A percentile compares a stretch with the other conserved stretches of the same genome.
Conservation (phyloP, 768 basidiomycete species). For the Asterophora lycoperdoides region DNA sequence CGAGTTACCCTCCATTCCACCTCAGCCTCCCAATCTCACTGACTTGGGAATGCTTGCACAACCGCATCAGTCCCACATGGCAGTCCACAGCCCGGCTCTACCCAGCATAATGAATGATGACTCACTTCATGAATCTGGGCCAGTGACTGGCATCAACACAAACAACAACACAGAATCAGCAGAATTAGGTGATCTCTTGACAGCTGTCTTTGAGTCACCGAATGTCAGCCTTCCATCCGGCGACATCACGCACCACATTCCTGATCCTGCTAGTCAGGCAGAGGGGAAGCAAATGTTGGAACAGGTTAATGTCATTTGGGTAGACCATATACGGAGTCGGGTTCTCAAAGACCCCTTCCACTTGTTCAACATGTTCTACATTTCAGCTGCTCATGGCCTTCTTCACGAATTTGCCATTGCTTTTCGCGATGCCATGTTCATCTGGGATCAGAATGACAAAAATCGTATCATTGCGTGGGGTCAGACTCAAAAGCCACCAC, state of each 20-base stretch:
- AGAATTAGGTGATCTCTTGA: no score
- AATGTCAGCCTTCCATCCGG: no score
- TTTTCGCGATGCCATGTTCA: slow-evolving; percentile 23
- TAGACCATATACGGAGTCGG: background rate
- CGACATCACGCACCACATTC: background rate
- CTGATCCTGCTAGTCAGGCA: background rate
- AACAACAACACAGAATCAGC: no score
- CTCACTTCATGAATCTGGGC: no score
- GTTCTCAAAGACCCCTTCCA: slow-evolving; percentile 24
- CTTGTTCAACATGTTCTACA: slow-evolving; percentile 22
- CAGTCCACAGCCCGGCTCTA: no score
- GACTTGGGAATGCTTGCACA: no score
- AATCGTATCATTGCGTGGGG: slow-evolving; percentile 18
- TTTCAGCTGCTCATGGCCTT: slow-evolving; percentile 19
- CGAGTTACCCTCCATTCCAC: no score
- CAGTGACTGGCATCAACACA: no score
- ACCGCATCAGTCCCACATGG: no score
- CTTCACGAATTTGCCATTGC: slow-evolving; percentile 17
- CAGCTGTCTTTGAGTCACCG: no score
- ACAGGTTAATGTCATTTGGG: background rate
- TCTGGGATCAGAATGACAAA: slow-evolving; percentile 20
- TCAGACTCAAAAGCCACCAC: background rate
- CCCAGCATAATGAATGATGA: no score
- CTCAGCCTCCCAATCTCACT: no score
- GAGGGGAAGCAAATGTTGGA: background rate